Base-by-base conservation (phyloP, 345 rosid species). In the Hibiscus trionum region DNA sequence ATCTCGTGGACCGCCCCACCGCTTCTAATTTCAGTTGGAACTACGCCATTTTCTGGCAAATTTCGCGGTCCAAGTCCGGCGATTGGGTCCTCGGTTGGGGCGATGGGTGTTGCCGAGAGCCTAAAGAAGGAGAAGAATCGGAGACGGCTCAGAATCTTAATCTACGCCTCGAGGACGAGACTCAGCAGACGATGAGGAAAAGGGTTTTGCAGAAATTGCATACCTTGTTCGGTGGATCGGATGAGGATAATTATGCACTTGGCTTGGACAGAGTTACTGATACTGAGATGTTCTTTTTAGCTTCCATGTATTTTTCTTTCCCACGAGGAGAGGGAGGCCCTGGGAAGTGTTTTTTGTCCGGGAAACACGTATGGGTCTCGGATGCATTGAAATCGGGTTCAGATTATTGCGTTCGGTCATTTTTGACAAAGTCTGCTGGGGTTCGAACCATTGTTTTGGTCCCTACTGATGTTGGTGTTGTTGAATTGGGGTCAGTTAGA, bases 261-360 rank as follows among this genome's bases (percentile, higher is more conserved):
- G 90, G 90, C 58, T 79, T 95, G 84, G 99, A 95, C 70, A 82
- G 88, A 55, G 97, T 95, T 65, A 95, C 99, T 24, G 91, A 91
- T 73, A 95, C 87, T 12, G 99, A 95, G 93, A 84, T 95, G 86
- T 87, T 92, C 84, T 95, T 88, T 77, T 78, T 95, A 50, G 91
- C 97, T 71, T 95, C 99, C 11, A 92, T 95, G 99, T 95, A 95
- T 81, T 95, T 95, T 82, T 90, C 88, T n/a, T 95, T 95, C 58
- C 97, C 90, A 4, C 80, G 79, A 1, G 99, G 94, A 29, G 87
- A 90, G 82, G 97, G 97, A 0, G 97, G 99, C 14, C 97, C 99
- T 0, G 99, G 99, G 8, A 88, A 80, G 78, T 89, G 97, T 80
- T 88, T 82, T 76, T 93, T 85, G 3, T 89, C 94, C 1, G 87